Evolutionary conservation across 2,329 filamentous ascomycete species (phyloP).

Genomic region (Aureobasidium pullulans): DNA sequence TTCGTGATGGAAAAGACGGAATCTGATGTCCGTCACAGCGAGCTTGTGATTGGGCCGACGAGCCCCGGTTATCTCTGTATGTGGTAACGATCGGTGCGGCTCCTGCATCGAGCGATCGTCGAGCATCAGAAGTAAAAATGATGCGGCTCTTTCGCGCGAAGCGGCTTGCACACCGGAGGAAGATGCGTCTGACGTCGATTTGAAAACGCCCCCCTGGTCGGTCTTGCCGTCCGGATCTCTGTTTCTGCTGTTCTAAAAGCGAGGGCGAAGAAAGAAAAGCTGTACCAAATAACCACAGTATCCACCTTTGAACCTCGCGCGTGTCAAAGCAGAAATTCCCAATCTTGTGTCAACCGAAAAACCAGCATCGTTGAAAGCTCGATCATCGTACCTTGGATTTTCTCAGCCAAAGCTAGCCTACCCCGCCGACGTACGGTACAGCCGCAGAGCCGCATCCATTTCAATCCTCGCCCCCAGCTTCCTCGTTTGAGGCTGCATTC

Average conservation of each 20-base stretch:
- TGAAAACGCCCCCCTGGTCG: background rate
- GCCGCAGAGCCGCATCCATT: constrained; percentile 9
- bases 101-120: background rate
- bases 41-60: background rate
- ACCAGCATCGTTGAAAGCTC: background rate
- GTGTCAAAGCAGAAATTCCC: background rate
- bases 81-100: background rate
- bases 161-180: background rate
- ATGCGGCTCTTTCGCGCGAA: background rate
- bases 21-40: background rate
- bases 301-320: background rate
- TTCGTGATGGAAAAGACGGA: background rate
- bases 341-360: background rate
- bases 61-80: background rate
- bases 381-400: background rate
- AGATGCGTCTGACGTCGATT: background rate
- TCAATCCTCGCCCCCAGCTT: constrained; percentile 7
- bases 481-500: constrained; percentile 3
- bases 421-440: background rate
- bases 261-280: background rate
- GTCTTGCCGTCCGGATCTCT: background rate
- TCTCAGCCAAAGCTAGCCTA: background rate
- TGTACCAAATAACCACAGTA: background rate
- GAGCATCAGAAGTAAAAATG: background rate
- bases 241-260: background rate